Evolutionary conservation across 75 land plant species (phyloP).

Genomic region (Picea glauca): DNA sequence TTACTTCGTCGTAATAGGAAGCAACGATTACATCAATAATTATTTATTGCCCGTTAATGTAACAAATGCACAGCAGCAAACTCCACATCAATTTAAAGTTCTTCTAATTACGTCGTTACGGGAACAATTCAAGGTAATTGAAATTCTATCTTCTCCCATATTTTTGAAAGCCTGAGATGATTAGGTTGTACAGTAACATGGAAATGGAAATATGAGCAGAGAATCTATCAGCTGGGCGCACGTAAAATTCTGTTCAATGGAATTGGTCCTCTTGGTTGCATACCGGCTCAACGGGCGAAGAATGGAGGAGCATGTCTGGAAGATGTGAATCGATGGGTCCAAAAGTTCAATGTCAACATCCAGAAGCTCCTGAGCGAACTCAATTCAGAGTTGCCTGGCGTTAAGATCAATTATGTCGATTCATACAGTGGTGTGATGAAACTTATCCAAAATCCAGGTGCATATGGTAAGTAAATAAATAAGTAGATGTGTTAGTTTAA

Average conservation of each 20-base stretch:
- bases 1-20: conserved; percentile 56
- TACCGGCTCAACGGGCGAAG: conserved; percentile 63
- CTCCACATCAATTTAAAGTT: conserved; percentile 32
- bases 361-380: no score
- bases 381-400: no score
- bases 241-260: conserved; percentile 57
- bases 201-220: conserved; percentile 26
- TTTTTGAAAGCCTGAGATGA: not conserved
- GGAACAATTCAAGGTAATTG: conserved; percentile 43
- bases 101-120: conserved; percentile 40
- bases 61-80: conserved; percentile 40
- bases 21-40: no score
- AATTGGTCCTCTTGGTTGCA: conserved; percentile 92
- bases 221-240: conserved; percentile 62
- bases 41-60: conserved; percentile 56
- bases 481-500: no score
- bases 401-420: no score
- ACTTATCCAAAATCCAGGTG: no score
- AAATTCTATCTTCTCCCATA: not conserved
- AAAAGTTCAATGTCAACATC: no score
- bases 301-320: no score
- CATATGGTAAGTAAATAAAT: no score
- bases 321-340: conserved; percentile 60
- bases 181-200: no score
- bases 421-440: no score